Percentiles rank a stretch among this genome's conserved stretches.
These are phyloP conservation scores for Pseudoperonospora humuli DNA, from an alignment of 352 stramenopile species.

Conservation along the genomic window DNA sequence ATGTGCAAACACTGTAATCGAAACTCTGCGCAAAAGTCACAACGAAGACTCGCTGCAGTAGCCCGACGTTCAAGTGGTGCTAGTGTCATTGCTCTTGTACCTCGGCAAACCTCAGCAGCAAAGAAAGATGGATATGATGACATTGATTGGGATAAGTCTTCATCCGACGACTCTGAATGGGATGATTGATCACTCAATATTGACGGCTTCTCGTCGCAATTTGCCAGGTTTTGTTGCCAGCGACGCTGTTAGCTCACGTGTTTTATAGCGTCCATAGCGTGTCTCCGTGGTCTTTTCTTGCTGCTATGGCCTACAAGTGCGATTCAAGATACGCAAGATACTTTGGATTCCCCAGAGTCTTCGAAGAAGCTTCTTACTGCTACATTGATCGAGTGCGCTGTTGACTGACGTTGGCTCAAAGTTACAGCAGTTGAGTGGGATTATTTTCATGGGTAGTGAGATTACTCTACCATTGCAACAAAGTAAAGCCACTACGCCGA, in stretches of 20 bases:
- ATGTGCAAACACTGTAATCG: conserved; percentile 51
- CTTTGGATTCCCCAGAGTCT: no score
- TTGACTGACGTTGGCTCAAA: no score
- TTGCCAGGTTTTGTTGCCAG: no score
- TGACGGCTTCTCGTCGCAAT: no score
- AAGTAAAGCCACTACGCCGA: conserved; percentile 7
- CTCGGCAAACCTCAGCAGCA: conserved; percentile 4
- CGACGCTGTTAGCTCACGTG: no score
- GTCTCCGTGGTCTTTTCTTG: no score
- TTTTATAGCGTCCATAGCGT: no score
- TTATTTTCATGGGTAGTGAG: neutral
- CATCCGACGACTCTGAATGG: conserved; percentile 37
- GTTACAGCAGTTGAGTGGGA: no score
- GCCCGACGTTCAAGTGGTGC: conserved; percentile 6
- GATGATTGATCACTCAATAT: conserved; percentile 31
- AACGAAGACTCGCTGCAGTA: conserved; percentile 1
- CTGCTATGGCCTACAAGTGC: no score
- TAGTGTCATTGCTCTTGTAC: neutral
- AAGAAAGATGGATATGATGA: conserved; percentile 15
- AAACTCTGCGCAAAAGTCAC: conserved; percentile 14
- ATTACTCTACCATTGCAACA: neutral
- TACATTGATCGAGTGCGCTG: no score
- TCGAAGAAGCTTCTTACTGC: no score
- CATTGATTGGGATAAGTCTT: conserved; percentile 45
- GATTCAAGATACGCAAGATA: no score